Conservation (phyloP, 176 grass and related monocot genomes). For the Bolboschoenus planiculmis region DNA sequence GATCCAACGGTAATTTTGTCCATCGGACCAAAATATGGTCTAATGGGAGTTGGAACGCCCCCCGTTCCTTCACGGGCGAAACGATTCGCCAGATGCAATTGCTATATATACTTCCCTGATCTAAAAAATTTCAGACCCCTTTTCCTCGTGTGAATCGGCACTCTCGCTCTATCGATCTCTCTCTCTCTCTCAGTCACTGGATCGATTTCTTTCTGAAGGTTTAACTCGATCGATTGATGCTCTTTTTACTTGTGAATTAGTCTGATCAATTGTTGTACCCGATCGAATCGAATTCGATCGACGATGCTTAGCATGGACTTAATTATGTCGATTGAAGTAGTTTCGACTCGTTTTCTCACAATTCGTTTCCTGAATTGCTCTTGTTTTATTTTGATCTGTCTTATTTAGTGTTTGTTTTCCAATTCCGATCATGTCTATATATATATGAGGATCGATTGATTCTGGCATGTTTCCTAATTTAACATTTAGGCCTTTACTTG, state of each 20-base stretch:
- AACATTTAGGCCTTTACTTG: background rate
- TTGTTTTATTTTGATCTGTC: background rate
- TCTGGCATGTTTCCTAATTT: background rate
- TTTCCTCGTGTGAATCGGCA: background rate
- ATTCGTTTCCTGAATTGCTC: background rate
- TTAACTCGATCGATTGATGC: background rate
- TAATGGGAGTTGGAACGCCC: too few species aligned
- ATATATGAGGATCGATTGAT: background rate
- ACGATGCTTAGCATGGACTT: background rate
- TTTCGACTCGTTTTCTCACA: background rate
- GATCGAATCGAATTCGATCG: background rate
- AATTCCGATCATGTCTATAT: background rate
- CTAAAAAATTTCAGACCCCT: background rate
- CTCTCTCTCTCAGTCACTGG: background rate
- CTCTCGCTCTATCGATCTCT: background rate
- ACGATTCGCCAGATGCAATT: background rate
- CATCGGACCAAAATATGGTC: too few species aligned
- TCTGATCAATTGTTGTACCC: background rate
- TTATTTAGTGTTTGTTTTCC: background rate
- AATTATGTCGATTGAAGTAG: background rate
- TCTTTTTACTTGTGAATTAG: background rate
- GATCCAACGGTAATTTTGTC: too few species aligned
- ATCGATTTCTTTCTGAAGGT: constrained; percentile 4
- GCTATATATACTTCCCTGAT: constrained; percentile 21
- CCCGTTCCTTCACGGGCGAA: too few species aligned